Percentiles rank a stretch among this genome's conserved stretches.
These are phyloP conservation scores for Leccinum pellstonianum DNA, from an alignment of 768 basidiomycete genomes.

Conservation along the genomic window DNA sequence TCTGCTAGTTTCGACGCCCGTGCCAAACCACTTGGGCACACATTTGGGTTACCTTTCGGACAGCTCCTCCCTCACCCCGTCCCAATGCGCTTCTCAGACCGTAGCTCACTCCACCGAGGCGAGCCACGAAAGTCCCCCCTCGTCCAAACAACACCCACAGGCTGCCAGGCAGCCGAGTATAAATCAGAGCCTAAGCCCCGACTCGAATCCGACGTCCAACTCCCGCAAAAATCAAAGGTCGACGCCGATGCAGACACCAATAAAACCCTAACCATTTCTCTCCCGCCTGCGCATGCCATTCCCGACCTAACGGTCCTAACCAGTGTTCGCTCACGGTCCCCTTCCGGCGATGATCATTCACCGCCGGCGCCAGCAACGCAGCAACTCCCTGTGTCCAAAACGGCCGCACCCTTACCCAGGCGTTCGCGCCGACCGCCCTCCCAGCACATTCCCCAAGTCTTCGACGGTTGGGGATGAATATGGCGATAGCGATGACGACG, in stretches of 20 bases:
- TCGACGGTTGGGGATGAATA: conserved; percentile 9
- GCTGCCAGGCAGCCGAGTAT: background rate
- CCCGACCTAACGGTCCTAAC: no score
- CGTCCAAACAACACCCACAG: conserved; percentile 1
- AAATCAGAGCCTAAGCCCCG: no score
- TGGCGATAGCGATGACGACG: background rate
- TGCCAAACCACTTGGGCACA: conserved; percentile 1
- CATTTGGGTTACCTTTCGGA: background rate
- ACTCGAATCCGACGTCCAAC: conserved; percentile 13
- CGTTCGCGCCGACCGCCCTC: background rate
- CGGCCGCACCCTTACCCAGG: no score
- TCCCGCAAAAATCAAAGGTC: background rate
- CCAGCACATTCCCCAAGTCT: conserved; percentile 23
- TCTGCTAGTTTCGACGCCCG: conserved; percentile 7
- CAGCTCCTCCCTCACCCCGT: conserved; percentile 47
- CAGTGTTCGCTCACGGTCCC: no score
- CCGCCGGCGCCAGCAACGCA: background rate
- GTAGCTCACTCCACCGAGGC: conserved; percentile 19
- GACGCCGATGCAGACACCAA: conserved; percentile 3
- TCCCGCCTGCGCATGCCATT: background rate
- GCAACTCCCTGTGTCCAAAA: no score
- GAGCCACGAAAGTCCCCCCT: conserved; percentile 12
- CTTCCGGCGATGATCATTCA: no score
- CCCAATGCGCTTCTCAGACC: conserved; percentile 55
- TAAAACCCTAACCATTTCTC: conserved; percentile 3